Evolutionary conservation across 2,329 filamentous ascomycete genomes (phyloP).

Genomic region (Penicillium psychrosexuale): DNA sequence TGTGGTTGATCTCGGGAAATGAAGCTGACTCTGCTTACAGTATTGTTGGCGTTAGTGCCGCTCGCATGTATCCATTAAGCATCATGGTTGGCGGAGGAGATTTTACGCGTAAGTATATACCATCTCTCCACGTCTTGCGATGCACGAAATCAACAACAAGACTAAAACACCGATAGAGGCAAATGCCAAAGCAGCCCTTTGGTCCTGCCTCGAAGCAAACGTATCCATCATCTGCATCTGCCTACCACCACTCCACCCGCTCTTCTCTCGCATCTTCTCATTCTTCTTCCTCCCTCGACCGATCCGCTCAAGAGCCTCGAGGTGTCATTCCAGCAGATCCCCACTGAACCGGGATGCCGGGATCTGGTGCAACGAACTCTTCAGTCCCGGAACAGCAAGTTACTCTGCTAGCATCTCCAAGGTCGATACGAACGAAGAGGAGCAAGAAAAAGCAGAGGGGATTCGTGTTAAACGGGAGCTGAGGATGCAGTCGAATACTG

Average conservation of each 20-base stretch:
- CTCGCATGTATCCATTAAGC: slow-evolving; percentile 22
- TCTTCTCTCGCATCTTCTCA: slow-evolving; percentile 27
- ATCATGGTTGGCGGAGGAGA: slow-evolving; percentile 15
- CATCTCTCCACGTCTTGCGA: neutral
- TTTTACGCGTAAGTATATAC: slow-evolving; percentile 18
- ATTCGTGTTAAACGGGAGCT: slow-evolving; percentile 32
- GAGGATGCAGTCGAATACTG: slow-evolving; percentile 22
- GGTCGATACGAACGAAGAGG: slow-evolving; percentile 16
- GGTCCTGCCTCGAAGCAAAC: slow-evolving; percentile 32
- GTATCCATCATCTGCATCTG: slow-evolving; percentile 35
- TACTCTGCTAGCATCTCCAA: slow-evolving; percentile 30
- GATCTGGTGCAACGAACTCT: slow-evolving; percentile 18
- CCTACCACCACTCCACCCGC: slow-evolving; percentile 27
- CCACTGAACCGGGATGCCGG: slow-evolving; percentile 8
- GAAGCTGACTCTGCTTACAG: slow-evolving; percentile 10
- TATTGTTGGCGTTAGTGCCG: slow-evolving; percentile 29
- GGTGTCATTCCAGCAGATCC: slow-evolving; percentile 9
- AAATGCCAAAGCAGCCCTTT: slow-evolving; percentile 27
- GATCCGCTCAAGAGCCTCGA: slow-evolving; percentile 12
- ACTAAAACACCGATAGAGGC: slow-evolving; percentile 12
- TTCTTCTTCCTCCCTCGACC: slow-evolving; percentile 19
- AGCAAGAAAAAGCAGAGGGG: slow-evolving; percentile 11
- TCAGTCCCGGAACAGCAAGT: slow-evolving; percentile 13
- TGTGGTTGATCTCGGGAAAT: neutral
- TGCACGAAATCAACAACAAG: neutral